A percentile compares a stretch with the other conserved stretches of the same genome.
Conservation (phyloP, 352 stramenopile species). For the Phytophthora palmivora region DNA sequence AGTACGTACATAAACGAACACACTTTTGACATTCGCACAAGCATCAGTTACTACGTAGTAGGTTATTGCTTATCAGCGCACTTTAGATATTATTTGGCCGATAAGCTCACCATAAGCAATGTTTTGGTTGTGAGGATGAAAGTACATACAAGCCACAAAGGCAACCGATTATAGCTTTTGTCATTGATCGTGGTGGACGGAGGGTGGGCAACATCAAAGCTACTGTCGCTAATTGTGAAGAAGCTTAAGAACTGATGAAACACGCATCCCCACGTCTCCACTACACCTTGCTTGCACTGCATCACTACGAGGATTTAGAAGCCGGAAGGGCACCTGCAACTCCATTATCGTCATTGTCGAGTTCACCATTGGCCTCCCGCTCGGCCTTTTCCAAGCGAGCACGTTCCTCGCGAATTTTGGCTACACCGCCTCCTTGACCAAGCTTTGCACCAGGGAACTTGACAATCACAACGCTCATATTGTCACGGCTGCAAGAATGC, state of each 20-base stretch:
- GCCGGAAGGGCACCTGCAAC: conserved; percentile 19
- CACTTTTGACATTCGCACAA: conserved; percentile 19
- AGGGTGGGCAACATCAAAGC: conserved; percentile 15
- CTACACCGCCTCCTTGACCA: conserved; percentile 66
- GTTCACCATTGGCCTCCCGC: conserved; percentile 27
- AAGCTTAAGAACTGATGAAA: conserved; percentile 15
- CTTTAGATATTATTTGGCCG: too few species aligned
- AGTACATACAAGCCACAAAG: neutral
- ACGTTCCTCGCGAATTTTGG: conserved; percentile 63
- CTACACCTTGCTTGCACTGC: conserved; percentile 15
- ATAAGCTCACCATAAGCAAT: neutral
- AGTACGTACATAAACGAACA: conserved; percentile 30
- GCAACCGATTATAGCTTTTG: conserved; percentile 6
- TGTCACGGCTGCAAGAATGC: conserved; percentile 63
- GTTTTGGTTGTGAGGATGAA: neutral
- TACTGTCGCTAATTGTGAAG: conserved; percentile 22
- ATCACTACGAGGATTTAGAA: conserved; percentile 35
- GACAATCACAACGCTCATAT: conserved; percentile 86
- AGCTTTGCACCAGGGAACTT: conserved; percentile 78
- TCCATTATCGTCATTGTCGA: conserved; percentile 25
- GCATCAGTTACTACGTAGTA: conserved; percentile 4
- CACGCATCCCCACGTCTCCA: conserved; percentile 9
- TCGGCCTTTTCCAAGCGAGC: conserved; percentile 54
- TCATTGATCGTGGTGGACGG: conserved; percentile 17
- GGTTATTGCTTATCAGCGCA: too few species aligned